These are phyloP conservation scores for Chaetomidium leptoderma DNA, from an alignment of 495 filamentous ascomycete species.

Conservation along the genomic window DNA sequence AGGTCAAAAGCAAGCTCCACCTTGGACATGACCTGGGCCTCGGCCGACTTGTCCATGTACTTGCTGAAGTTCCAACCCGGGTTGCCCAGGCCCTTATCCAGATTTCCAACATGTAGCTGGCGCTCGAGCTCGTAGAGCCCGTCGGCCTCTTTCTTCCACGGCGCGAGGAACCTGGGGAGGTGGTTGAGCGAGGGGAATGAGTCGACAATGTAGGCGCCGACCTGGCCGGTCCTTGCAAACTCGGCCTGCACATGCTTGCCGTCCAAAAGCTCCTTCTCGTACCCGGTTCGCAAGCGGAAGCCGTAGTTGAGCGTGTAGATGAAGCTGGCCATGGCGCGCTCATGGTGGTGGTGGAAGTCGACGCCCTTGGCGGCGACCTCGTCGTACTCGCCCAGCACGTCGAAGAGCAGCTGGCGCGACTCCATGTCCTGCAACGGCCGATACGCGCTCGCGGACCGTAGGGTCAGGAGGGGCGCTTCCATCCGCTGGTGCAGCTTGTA, in stretches of 20 bases:
- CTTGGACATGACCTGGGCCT: not conserved
- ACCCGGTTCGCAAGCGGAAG: not conserved
- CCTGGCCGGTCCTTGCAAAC: conserved; percentile 13
- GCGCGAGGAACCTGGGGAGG: not conserved
- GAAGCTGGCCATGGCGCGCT: conserved; percentile 15
- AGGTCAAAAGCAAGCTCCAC: conserved; percentile 9
- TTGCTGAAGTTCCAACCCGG: no score
- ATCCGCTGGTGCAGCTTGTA: conserved; percentile 22
- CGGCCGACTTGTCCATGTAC: no score
- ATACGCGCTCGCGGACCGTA: conserved; percentile 37
- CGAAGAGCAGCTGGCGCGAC: conserved; percentile 16
- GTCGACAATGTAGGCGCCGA: conserved; percentile 14
- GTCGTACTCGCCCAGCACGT: conserved; percentile 12
- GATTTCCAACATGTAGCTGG: conserved; percentile 5
- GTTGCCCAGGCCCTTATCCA: no score
- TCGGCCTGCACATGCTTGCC: conserved; percentile 13
- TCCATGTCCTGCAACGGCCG: conserved; percentile 23
- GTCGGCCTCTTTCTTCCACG: conserved; percentile 9
- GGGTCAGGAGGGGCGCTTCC: conserved; percentile 21
- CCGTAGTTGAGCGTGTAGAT: conserved; percentile 14
- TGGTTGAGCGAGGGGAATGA: conserved; percentile 8
- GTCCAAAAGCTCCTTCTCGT: conserved; percentile 7
- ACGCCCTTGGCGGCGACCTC: not conserved
- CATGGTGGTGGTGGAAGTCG: conserved; percentile 11
- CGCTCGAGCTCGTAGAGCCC: conserved; percentile 4